Evolutionary conservation across 23 red algal genomes (phyloP), one percentile per base, ranked within the genome.

Genomic region (Gracilaria gracilis): DNA sequence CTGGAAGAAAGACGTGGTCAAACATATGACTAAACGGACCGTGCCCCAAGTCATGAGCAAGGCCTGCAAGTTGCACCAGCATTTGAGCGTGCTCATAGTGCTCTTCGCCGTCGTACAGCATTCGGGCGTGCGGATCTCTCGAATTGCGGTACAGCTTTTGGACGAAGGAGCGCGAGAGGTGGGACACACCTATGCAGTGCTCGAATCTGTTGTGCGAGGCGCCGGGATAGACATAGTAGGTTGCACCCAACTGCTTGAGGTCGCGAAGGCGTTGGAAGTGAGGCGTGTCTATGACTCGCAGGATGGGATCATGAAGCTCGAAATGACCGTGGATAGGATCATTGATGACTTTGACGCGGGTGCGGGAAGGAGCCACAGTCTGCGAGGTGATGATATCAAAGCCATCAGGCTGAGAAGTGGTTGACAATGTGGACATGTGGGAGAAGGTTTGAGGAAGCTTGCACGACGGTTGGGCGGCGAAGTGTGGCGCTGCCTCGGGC

Each of bases 41-140:
- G 81, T 99, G 97, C 31, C 97, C 97, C n/a, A 99, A 72, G 61
- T 99, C 97, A 73, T 99, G 97, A 6, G 71, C 79, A 29, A 99
- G 92, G 2, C 94, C 97, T 0, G 97, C 97, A 31, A 96, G 65
- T 44, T 93, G 70, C 38, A 99, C 84, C 13, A 99, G 79, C 16
- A 24, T 67, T 59, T 65, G 49, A 31, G 87, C 61, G 27, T 70
- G 54, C 38, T 89, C 50, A 54, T 66, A 85, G 25, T 98, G 93
- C 28, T 72, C 51, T 21, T 86, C 81, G 32, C 80, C 93, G 25
- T 97, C 95, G 50, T 89, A 97, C 9, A 48, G 50, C 61, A 50
- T 28, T 31, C 75, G 70, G 50, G 59, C 74, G 87, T 81, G 33
- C 4, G 82, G 93, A 62, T 88, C 80, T 42, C 86, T 81, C 14